These are phyloP conservation scores for Epicoccum nigrum DNA, from an alignment of 2,329 filamentous ascomycete genomes.

Conservation along the genomic window DNA sequence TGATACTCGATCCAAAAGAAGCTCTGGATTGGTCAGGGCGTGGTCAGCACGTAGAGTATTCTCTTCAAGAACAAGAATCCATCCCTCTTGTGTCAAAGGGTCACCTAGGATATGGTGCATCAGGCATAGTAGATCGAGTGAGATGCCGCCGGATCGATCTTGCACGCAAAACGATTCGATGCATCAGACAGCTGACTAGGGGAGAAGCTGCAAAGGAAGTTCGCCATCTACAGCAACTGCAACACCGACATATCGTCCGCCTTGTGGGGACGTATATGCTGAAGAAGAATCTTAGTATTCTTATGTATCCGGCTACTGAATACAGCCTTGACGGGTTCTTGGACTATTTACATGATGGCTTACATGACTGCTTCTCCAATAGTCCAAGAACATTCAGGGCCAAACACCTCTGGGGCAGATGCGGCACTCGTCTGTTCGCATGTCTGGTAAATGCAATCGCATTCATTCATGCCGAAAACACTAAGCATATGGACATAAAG, in stretches of 20 bases:
- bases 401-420: no score
- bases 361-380: no score
- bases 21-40: conserved; percentile 14
- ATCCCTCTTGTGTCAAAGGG: background rate
- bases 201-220: conserved; percentile 30
- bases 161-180: conserved; percentile 29
- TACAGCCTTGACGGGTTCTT: conserved; percentile 15
- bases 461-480: conserved; percentile 17
- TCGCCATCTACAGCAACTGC: conserved; percentile 21
- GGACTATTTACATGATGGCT: conserved; percentile 3
- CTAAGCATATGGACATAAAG: conserved; percentile 28
- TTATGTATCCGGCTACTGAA: conserved; percentile 29
- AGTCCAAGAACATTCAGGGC: no score
- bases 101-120: background rate
- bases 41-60: conserved; percentile 18
- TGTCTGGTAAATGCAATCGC: conserved; percentile 17
- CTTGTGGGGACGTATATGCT: conserved; percentile 19
- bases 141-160: conserved; percentile 22
- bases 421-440: no score
- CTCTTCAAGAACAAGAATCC: background rate
- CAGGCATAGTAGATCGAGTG: conserved; percentile 25
- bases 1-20: background rate
- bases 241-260: conserved; percentile 28
- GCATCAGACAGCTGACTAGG: conserved; percentile 2
- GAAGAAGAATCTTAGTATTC: conserved; percentile 18